Evolutionary conservation across 495 filamentous ascomycete genomes (phyloP).

Genomic region (Trypethelium eluteriae): DNA sequence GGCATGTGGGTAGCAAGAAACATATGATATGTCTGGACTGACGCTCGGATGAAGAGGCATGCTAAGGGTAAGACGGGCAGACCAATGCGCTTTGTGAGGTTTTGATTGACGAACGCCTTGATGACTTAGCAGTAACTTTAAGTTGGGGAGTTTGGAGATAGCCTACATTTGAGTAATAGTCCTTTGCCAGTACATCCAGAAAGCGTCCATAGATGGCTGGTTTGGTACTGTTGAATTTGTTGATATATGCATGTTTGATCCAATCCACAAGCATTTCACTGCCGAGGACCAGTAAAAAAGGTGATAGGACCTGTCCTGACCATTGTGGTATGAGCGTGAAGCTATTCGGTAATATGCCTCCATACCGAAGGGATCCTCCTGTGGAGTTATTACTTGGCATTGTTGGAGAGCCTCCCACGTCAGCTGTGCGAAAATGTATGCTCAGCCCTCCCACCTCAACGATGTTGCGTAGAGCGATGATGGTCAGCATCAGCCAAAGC

Average conservation of each 20-base stretch:
- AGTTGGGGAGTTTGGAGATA: slow-evolving; percentile 7
- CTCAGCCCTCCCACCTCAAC: slow-evolving; percentile 76
- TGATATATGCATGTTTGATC: slow-evolving; percentile 95
- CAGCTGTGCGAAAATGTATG: slow-evolving; percentile 22
- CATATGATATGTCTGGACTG: slow-evolving; percentile 97
- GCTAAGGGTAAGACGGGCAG: slow-evolving; percentile 87
- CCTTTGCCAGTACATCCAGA: slow-evolving; percentile 86
- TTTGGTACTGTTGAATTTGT: slow-evolving; percentile 94
- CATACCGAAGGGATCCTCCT: slow-evolving; percentile 40
- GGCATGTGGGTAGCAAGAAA: slow-evolving; percentile 81
- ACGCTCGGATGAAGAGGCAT: slow-evolving; percentile 90
- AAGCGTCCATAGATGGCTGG: slow-evolving; percentile 83
- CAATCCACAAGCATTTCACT: slow-evolving; percentile 97
- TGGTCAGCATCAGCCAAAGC: slow-evolving; percentile 91
- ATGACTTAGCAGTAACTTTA: slow-evolving; percentile 15
- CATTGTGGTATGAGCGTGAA: slow-evolving; percentile 86
- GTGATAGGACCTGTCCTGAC: slow-evolving; percentile 80
- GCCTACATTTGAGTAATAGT: slow-evolving; percentile 87
- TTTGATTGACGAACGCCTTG: slow-evolving; percentile 81
- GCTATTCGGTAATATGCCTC: slow-evolving; percentile 69
- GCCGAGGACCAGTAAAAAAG: slow-evolving; percentile 85
- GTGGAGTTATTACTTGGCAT: slow-evolving; percentile 42
- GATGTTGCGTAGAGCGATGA: slow-evolving; percentile 90
- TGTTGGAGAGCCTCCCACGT: slow-evolving; percentile 14
- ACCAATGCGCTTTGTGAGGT: slow-evolving; percentile 79